These are phyloP conservation scores for Monotropa hypopitys DNA, from an alignment of 179 eudicot genomes.

Conservation along the genomic window DNA sequence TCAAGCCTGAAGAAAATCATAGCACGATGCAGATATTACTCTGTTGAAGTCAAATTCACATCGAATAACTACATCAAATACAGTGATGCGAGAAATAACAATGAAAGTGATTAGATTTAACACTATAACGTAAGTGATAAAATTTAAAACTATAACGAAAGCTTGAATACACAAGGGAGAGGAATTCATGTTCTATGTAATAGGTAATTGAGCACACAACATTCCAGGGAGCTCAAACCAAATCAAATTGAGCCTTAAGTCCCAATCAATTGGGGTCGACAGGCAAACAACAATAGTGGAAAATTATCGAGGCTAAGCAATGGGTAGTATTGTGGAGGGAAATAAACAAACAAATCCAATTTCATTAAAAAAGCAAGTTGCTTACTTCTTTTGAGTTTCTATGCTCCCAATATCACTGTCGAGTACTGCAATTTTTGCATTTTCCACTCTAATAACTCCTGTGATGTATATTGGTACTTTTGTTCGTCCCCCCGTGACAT, in stretches of 20 bases:
- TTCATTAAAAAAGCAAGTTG: not conserved
- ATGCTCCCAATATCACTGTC: conserved; percentile 56
- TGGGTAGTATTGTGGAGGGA: not conserved
- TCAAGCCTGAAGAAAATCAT: conserved; percentile 35
- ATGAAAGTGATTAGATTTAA: not conserved
- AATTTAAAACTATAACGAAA: not conserved
- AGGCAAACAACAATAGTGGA: not conserved
- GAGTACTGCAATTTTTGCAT: conserved; percentile 60
- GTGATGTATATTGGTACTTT: conserved; percentile 46
- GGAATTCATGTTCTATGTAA: not conserved
- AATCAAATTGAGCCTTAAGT: too few relatives aligned
- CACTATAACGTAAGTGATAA: not conserved
- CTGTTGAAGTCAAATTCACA: not conserved
- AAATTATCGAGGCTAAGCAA: not conserved
- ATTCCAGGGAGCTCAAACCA: conserved; percentile 5
- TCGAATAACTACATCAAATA: not conserved
- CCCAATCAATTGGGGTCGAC: too few relatives aligned
- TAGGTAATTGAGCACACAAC: not conserved
- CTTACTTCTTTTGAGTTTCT: conserved; percentile 60
- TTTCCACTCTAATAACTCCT: conserved; percentile 45
- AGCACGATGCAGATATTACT: conserved; percentile 1
- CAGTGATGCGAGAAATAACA: not conserved
- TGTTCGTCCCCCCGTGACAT: conserved; percentile 59
- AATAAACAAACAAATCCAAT: not conserved
- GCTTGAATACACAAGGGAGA: not conserved